These are phyloP conservation scores for Aspergillus tubingensis DNA, from an alignment of 2,329 filamentous ascomycete species.

Conservation along the genomic window DNA sequence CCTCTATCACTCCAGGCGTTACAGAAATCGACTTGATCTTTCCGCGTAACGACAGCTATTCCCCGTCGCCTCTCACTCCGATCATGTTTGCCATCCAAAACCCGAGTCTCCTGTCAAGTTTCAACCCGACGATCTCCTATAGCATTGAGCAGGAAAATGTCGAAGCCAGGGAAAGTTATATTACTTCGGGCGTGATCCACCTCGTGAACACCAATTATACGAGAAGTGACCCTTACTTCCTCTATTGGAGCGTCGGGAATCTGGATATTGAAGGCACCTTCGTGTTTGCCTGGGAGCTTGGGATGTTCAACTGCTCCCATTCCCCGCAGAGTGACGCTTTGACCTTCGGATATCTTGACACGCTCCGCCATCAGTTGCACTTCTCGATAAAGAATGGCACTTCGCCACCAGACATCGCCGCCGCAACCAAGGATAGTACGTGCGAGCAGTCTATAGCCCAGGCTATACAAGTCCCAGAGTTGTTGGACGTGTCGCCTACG, in stretches of 20 bases:
- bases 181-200: too few species aligned
- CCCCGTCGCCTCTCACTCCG: constrained; percentile 7
- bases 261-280: background rate
- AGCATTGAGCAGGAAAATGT: too few species aligned
- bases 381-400: background rate
- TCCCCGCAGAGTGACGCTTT: too few species aligned
- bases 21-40: constrained; percentile 12
- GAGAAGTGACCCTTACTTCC: background rate
- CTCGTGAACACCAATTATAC: background rate
- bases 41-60: constrained; percentile 14
- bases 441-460: too few species aligned
- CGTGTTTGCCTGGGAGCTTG: background rate
- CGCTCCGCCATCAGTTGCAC: too few species aligned
- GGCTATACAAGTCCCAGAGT: background rate
- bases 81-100: constrained; percentile 18
- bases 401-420: too few species aligned
- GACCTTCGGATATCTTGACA: background rate
- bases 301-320: background rate
- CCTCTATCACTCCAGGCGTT: background rate
- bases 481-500: background rate
- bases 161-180: too few species aligned
- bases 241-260: background rate
- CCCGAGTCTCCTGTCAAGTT: background rate
- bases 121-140: too few species aligned
- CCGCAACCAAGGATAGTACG: too few species aligned